phyloP scores from a whole-genome alignment of 495 filamentous ascomycete species.

The Aspergillus homomorphus region DNA sequence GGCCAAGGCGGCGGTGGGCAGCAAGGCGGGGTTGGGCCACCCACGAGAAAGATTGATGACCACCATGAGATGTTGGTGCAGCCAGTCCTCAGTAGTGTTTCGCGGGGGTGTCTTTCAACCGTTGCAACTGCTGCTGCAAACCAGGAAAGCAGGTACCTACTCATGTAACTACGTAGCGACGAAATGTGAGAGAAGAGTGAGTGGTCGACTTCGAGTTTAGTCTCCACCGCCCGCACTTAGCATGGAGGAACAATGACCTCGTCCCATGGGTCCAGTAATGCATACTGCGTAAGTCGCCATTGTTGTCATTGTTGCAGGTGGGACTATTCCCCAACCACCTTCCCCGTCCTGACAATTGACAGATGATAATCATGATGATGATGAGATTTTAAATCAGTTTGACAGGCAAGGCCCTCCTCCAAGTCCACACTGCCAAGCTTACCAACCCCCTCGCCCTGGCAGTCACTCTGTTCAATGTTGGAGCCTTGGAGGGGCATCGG shows the following conservation, averaged over 20 bases:
- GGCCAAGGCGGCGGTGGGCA: conserved; percentile 60
- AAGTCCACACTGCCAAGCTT: background rate
- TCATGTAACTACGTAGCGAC: too few species aligned
- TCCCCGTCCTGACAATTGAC: background rate
- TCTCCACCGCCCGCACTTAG: background rate
- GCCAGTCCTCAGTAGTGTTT: background rate
- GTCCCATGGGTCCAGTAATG: background rate
- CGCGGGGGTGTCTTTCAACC: too few species aligned
- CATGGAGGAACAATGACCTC: background rate
- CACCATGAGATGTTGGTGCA: conserved; percentile 8
- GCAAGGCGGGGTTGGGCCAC: conserved; percentile 67
- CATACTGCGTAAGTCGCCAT: background rate
- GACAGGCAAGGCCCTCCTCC: background rate
- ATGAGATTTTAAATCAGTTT: background rate
- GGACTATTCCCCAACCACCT: background rate
- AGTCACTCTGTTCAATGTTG: too few species aligned
- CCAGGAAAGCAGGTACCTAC: too few species aligned
- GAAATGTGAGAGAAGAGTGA: background rate
- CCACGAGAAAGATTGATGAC: conserved; percentile 63
- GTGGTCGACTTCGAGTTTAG: background rate
- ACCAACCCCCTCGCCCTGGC: background rate
- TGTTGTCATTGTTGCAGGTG: background rate
- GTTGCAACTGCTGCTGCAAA: too few species aligned
- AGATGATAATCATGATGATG: background rate
- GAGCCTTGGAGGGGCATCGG: background rate